Evolutionary conservation across 805 yeast genomes (phyloP), one percentile per base, ranked within the genome.

Genomic region (Tetrapisispora taiwanensis): DNA sequence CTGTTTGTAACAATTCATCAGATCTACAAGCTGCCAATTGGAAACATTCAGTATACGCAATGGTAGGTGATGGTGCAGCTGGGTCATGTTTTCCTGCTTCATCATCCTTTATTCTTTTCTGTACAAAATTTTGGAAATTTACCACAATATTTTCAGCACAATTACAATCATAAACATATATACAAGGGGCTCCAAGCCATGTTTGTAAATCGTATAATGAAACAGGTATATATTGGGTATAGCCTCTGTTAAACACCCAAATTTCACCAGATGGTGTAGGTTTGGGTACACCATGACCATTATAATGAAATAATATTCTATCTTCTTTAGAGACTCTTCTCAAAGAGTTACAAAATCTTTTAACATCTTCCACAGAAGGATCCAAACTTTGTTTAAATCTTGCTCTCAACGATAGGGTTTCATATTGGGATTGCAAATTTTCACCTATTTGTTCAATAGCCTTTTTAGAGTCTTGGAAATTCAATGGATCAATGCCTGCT

Each of bases 221-320:
- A 1, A 92, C 92, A 0, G 98, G 98, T 46, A 92, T 92, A 61
- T 92, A 92, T 66, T 92, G 98, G 1, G 98, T 92, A 61, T 89
- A 92, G 1, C 95, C 95, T 52, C 97, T 71, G 63, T 92, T 92
- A 68, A 92, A 92, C 10, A 92, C 97, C 98, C 98, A 92, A 24
- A 92, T 86, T 59, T 92, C 98, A 20, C 98, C 98, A 38, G 89
- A 78, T 30, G 87, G 79, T 0, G 98, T 92, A 0, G 98, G 97
- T 55, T 87, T 87, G 0, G 98, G 98, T 1, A 92, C 98, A 20
- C 98, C 98, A 59, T 92, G 98, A 7, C 98, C 98, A 55, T 92
- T 92, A 62, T 92, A 92, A 61, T 92, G 97, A 62, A 92, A 90
- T 43, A 92, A 62, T 9, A 90, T 84, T 47, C 98, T 72, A 60